Conservation (phyloP, 2,329 filamentous ascomycete genomes). For the Pseudophaeomoniella oleicola region DNA sequence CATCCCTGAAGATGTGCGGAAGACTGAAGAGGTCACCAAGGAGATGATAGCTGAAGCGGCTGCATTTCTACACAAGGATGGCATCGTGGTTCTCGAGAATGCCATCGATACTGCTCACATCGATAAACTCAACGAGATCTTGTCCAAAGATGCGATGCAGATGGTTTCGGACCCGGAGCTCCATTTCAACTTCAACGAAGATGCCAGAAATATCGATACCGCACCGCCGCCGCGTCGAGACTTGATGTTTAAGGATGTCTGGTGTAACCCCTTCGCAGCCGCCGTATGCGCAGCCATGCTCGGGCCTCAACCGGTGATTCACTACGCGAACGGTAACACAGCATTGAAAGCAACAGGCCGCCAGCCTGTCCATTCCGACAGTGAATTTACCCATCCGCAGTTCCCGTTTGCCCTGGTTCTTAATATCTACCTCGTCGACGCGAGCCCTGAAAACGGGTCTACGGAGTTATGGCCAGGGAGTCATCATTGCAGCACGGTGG, state of each 20-base stretch:
- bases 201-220: slow-evolving; percentile 26
- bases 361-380: slow-evolving; percentile 28
- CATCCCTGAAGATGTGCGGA: not conserved
- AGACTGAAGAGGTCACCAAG: slow-evolving; percentile 4
- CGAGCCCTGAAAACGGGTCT: slow-evolving; percentile 29
- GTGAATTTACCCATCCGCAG: slow-evolving; percentile 32
- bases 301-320: slow-evolving; percentile 20
- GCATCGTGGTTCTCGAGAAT: slow-evolving; percentile 23
- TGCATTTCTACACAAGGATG: slow-evolving; percentile 18
- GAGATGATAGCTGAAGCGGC: slow-evolving; percentile 11
- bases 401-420: slow-evolving; percentile 34
- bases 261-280: slow-evolving; percentile 23
- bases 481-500: slow-evolving; percentile 23
- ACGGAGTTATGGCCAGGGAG: slow-evolving; percentile 38
- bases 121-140: slow-evolving; percentile 16
- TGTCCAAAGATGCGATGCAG: slow-evolving; percentile 16
- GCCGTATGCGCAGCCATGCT: slow-evolving; percentile 19
- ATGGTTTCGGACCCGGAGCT: slow-evolving; percentile 15
- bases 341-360: slow-evolving; percentile 21
- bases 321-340: slow-evolving; percentile 26
- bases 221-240: slow-evolving; percentile 20
- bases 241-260: slow-evolving; percentile 23
- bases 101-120: slow-evolving; percentile 18
- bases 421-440: slow-evolving; percentile 32
- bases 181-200: slow-evolving; percentile 17